These are phyloP conservation scores for Tephrocybe rancida DNA, from an alignment of 768 basidiomycete species.

Conservation along the genomic window DNA sequence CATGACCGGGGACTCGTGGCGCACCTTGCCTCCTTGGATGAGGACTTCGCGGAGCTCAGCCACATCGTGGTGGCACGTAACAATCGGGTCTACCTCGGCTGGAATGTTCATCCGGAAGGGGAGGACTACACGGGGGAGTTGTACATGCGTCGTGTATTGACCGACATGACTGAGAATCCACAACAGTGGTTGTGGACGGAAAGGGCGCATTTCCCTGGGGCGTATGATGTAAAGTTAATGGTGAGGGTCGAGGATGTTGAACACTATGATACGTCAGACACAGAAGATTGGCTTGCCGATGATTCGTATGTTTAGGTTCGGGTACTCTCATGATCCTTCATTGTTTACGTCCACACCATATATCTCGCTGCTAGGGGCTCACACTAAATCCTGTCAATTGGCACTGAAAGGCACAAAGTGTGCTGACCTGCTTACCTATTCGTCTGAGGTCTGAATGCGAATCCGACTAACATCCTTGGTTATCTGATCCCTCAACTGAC, in stretches of 20 bases:
- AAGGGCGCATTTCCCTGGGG: slow-evolving; percentile 22
- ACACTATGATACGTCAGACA: slow-evolving; percentile 37
- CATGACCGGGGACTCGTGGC: slow-evolving; percentile 59
- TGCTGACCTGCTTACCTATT: too few species aligned
- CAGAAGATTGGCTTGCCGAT: slow-evolving; percentile 32
- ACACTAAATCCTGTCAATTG: too few species aligned
- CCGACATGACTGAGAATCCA: slow-evolving; percentile 32
- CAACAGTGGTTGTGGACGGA: slow-evolving; percentile 34
- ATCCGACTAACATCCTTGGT: too few species aligned
- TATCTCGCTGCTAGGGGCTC: too few species aligned
- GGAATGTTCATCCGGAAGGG: slow-evolving; percentile 59
- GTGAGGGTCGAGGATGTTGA: slow-evolving; percentile 30
- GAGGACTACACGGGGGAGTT: slow-evolving; percentile 46
- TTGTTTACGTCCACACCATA: too few species aligned
- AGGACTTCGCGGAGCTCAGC: slow-evolving; percentile 24
- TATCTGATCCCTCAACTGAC: too few species aligned
- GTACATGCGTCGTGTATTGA: slow-evolving; percentile 43
- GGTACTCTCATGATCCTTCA: background rate
- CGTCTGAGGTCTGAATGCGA: too few species aligned
- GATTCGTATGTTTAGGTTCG: slow-evolving; percentile 8
- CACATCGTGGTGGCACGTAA: slow-evolving; percentile 28
- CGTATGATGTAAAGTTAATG: slow-evolving; percentile 34
- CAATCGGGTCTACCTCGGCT: slow-evolving; percentile 62
- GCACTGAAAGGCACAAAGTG: too few species aligned
- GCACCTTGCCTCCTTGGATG: slow-evolving; percentile 37